phyloP scores from a whole-genome alignment of 345 rosid genomes.

The Alliaria petiolata region DNA sequence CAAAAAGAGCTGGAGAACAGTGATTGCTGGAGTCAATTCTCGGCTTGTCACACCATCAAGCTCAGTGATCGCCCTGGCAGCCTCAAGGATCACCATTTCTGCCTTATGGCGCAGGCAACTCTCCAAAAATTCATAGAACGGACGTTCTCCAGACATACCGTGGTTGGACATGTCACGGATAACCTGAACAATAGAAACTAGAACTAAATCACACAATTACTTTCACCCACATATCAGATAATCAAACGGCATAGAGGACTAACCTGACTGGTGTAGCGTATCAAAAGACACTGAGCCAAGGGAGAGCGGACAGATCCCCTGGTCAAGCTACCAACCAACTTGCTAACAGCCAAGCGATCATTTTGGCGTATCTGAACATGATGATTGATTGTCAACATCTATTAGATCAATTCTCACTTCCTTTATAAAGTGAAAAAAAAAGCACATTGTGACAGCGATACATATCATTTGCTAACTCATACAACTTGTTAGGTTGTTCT shows the following conservation, averaged over 20 bases:
- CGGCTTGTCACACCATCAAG: conserved; percentile 88
- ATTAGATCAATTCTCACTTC: not conserved
- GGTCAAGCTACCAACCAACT: conserved; percentile 88
- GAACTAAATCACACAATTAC: not conserved
- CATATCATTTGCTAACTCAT: not conserved
- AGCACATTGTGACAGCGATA: not conserved
- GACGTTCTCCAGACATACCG: conserved; percentile 84
- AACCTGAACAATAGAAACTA: conserved; percentile 47
- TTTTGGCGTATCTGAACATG: conserved; percentile 81
- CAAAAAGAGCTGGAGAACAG: conserved; percentile 95
- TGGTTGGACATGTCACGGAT: conserved; percentile 74
- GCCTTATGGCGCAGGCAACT: conserved; percentile 95
- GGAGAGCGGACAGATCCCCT: conserved; percentile 97
- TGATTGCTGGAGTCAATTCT: conserved; percentile 95
- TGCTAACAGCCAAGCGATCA: conserved; percentile 87
- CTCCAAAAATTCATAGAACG: conserved; percentile 94
- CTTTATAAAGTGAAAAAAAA: not conserved
- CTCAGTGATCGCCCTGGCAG: conserved; percentile 99
- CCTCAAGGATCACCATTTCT: conserved; percentile 98
- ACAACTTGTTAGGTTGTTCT: not conserved
- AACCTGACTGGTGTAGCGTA: conserved; percentile 93
- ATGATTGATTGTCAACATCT: conserved; percentile 9
- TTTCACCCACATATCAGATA: not conserved
- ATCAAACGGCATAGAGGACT: not conserved
- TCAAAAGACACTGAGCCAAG: conserved; percentile 90